Percentiles rank a stretch among this genome's conserved stretches.
Evolutionary conservation across 495 filamentous ascomycete species (phyloP).

Genomic region (Tuber magnatum): DNA sequence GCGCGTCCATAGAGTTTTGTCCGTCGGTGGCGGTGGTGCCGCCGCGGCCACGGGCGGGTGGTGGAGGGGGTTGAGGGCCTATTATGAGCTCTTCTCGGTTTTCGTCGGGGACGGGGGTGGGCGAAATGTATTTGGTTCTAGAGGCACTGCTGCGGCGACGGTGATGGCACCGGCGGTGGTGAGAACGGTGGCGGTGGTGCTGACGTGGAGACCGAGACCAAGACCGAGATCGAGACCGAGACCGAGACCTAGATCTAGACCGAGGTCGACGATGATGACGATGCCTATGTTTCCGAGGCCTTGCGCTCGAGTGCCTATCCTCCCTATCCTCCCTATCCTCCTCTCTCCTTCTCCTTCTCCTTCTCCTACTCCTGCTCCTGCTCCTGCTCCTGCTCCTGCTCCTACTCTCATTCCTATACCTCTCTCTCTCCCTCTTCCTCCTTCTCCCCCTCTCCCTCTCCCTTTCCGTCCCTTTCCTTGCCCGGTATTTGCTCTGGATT

Average conservation of each 20-base stretch:
- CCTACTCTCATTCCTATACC: constrained; percentile 17
- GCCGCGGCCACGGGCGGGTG: constrained; percentile 56
- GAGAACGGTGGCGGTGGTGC: neutral
- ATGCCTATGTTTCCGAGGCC: constrained; percentile 14
- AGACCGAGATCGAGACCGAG: neutral
- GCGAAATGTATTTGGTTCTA: neutral
- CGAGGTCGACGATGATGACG: neutral
- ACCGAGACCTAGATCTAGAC: neutral
- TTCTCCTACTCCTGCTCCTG: constrained; percentile 39
- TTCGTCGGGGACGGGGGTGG: constrained; percentile 43
- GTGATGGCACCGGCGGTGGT: neutral
- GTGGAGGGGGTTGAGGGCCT: constrained; percentile 63
- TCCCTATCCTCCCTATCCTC: constrained; percentile 4
- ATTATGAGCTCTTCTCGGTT: constrained; percentile 71
- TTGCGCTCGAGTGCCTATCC: constrained; percentile 1
- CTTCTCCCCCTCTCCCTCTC: neutral
- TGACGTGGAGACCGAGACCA: neutral
- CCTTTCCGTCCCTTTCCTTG: neutral
- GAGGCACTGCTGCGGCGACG: neutral
- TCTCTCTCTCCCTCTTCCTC: neutral
- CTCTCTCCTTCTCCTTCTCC: constrained; percentile 6
- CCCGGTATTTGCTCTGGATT: neutral
- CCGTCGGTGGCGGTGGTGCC: constrained; percentile 49
- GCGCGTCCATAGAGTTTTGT: constrained; percentile 66
- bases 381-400: constrained; percentile 20